These are phyloP conservation scores for Boletus subcaerulescens DNA, from an alignment of 768 basidiomycete genomes.

Conservation along the genomic window DNA sequence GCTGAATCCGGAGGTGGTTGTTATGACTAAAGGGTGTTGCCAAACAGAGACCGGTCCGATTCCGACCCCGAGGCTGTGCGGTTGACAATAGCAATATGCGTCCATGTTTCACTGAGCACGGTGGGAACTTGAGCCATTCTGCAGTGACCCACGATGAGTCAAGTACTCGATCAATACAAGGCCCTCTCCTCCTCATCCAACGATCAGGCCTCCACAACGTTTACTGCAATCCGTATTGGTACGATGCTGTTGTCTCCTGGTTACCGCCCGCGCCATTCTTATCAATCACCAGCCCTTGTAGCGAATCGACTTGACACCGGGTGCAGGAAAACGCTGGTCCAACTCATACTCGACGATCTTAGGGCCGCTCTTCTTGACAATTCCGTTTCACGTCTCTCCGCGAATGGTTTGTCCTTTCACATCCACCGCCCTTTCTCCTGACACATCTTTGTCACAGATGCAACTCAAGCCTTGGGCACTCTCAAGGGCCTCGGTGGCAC, in stretches of 20 bases:
- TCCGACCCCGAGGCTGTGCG: slow-evolving; percentile 15
- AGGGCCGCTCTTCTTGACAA: slow-evolving; percentile 33
- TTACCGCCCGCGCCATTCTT: slow-evolving; percentile 7
- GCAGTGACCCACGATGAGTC: slow-evolving; percentile 14
- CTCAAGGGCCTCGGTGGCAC: slow-evolving; percentile 75
- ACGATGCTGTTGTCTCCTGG: slow-evolving; percentile 1
- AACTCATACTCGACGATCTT: slow-evolving; percentile 59
- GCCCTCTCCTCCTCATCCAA: slow-evolving; percentile 13
- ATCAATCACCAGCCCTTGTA: slow-evolving; percentile 11
- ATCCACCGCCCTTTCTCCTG: not conserved
- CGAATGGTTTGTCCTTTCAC: slow-evolving; percentile 47
- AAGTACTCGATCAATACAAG: slow-evolving; percentile 16
- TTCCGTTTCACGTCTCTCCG: slow-evolving; percentile 47
- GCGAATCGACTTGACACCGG: slow-evolving; percentile 33
- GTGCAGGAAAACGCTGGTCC: slow-evolving; percentile 54
- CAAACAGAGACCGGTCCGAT: slow-evolving; percentile 17
- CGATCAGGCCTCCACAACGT: slow-evolving; percentile 1
- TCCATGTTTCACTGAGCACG: not conserved
- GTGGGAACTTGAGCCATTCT: not conserved
- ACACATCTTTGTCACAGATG: slow-evolving; percentile 44
- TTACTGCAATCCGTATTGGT: slow-evolving; percentile 19
- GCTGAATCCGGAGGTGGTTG: slow-evolving; percentile 13
- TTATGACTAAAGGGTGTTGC: slow-evolving; percentile 19
- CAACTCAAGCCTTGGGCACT: slow-evolving; percentile 61
- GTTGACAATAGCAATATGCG: not conserved